Conservation (phyloP, 1,139 yeast species). For the Wickerhamiella infanticola region DNA sequence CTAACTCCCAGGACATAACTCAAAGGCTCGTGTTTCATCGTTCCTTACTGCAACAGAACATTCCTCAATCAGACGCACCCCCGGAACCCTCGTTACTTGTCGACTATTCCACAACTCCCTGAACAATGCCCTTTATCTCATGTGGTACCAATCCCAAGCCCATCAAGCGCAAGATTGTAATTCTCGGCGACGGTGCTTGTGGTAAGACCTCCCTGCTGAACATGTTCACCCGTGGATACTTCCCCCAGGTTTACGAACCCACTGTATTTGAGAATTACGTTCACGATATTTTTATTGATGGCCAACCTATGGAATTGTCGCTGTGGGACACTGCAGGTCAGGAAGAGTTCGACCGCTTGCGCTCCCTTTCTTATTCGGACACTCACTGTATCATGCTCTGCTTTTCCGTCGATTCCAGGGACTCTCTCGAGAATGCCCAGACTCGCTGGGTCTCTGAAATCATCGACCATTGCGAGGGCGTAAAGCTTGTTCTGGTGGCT, state of each 20-base stretch:
- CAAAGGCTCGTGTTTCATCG: too few species aligned
- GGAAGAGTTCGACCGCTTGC: conserved; percentile 87
- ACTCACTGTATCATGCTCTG: conserved; percentile 96
- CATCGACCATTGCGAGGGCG: conserved; percentile 94
- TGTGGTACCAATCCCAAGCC: conserved; percentile 58
- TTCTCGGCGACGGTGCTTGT: conserved; percentile 95
- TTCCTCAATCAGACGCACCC: too few species aligned
- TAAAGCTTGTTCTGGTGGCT: conserved; percentile 83
- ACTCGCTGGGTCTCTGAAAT: conserved; percentile 95
- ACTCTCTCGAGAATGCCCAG: conserved; percentile 87
- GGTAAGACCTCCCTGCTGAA: conserved; percentile 84
- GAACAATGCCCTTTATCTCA: conserved; percentile 35
- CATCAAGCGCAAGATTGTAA: conserved; percentile 83
- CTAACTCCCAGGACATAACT: too few species aligned
- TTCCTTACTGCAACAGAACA: too few species aligned
- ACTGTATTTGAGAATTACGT: conserved; percentile 96
- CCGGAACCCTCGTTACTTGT: too few species aligned
- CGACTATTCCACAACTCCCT: too few species aligned
- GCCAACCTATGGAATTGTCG: conserved; percentile 80
- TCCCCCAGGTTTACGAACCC: conserved; percentile 97
- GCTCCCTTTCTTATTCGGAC: conserved; percentile 82
- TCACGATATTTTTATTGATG: conserved; percentile 92
- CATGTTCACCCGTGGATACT: conserved; percentile 93
- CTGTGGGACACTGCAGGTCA: conserved; percentile 99
- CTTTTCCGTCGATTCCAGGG: conserved; percentile 86